Evolutionary conservation across 805 yeast species (phyloP), one percentile per base, ranked within the genome.

Genomic region (Candida takata): DNA sequence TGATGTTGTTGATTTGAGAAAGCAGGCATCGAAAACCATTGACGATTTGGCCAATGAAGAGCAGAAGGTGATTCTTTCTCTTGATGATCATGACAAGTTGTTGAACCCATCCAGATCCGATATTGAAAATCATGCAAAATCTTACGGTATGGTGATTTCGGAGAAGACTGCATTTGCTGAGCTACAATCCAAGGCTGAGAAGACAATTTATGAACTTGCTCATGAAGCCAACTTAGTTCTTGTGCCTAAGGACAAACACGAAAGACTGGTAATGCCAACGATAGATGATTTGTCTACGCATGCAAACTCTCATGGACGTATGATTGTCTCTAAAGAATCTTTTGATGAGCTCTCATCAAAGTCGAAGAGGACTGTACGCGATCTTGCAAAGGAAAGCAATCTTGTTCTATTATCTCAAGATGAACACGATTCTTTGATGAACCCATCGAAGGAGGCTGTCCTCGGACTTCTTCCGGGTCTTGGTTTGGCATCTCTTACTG

Each of bases 141-240:
- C 40, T 8, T 34, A 34, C 11, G 42, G 39, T 4, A 11, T 39
- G 17, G 35, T 34, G 16, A 26, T 21, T 18, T 32, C 13, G 13
- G 33, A 17, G 4, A n/a, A 28, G 18, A n/a, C 29, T 10, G 28
- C 38, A 31, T 13, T 29, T 9, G 24, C 27, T 4, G 33, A 18
- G 6, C 24, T 43, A 27, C 27, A 30, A 21, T 13, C 8, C n/a
- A 40, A 37, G 23, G 17, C 43, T n/a, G 33, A 18, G 17, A 35
- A 37, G 27, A 33, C 49, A 8, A 34, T 39, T 8, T 40, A 41
- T 10, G 47, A 49, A 5, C 27, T 46, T 6, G 52, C 57, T 11
- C 40, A 32, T 21, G 53, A 45, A 5, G 29, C 51, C n/a, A 50
- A 51, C 13, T 38, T 50, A 40, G 37, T 45, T 24, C 37, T 62